A percentile compares a stretch with the other conserved stretches of the same genome.
Evolutionary conservation across 441 rosid species (phyloP).

Genomic region (Gossypium trilobum): DNA sequence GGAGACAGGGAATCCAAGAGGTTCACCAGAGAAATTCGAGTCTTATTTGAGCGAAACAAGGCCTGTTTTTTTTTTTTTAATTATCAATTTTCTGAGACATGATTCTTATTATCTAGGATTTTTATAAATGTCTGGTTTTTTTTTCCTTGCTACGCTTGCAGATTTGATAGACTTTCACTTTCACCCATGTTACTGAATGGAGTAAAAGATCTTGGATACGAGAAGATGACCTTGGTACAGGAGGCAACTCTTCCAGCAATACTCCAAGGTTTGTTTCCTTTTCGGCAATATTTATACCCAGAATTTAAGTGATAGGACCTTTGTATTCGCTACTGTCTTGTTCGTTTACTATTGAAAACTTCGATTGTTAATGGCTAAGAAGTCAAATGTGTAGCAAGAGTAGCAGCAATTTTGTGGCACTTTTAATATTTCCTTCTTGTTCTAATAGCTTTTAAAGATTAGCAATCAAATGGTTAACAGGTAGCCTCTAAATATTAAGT

Average conservation of each 20-base stretch:
- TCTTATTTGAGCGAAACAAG: conserved; percentile 75
- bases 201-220: conserved; percentile 78
- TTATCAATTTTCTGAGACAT: not conserved
- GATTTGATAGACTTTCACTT: conserved; percentile 66
- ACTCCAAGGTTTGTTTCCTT: conserved; percentile 49
- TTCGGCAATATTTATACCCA: not conserved
- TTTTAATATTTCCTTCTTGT: not conserved
- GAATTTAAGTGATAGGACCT: not conserved
- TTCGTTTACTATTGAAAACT: not conserved
- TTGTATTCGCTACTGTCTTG: not conserved
- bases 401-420: not conserved
- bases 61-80: conserved; percentile 21
- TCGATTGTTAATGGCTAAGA: not conserved
- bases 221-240: conserved; percentile 87
- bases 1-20: conserved; percentile 23
- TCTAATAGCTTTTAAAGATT: not conserved
- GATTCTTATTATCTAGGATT: not conserved
- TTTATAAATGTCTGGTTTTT: not conserved
- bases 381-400: not conserved
- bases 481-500: not conserved
- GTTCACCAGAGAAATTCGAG: conserved; percentile 33
- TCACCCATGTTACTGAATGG: conserved; percentile 75
- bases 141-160: conserved; percentile 25
- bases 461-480: not conserved
- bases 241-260: conserved; percentile 82